Base-by-base conservation (phyloP, 495 filamentous ascomycete genomes). In the Podospora australis region DNA sequence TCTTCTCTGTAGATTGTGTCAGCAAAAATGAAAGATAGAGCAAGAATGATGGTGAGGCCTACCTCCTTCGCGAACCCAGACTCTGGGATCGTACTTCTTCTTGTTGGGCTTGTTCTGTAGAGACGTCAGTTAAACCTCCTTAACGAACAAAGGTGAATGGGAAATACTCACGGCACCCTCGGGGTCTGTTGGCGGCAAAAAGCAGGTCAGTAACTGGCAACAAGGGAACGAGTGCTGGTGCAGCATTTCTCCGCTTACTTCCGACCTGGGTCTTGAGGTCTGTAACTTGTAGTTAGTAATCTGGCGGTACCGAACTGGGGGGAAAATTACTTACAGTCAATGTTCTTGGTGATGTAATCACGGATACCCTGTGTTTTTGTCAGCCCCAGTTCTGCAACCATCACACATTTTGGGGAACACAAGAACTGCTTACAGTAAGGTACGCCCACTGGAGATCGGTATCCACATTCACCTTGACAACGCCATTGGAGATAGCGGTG, bases 81-180 rank as follows among this genome's bases (percentile, higher is more conserved):
- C 53, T 44, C 57, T 49, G 44, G 64, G 57, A 54, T 96, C 91
- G 71, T 92, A 97, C 82, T 78, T 91, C 78, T 96, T 96, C 85
- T 98, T 98, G 80, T 98, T 97, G 57, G 92, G 92, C 82, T 96
- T 96, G 74, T 91, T 86, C 43, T n/a, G n/a, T n/a, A n/a, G n/a
- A n/a, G n/a, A n/a, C n/a, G n/a, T n/a, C n/a, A n/a, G n/a, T n/a
- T n/a, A n/a, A n/a, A n/a, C n/a, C n/a, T n/a, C n/a, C n/a, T n/a
- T n/a, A n/a, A n/a, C n/a, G n/a, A n/a, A n/a, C n/a, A n/a, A n/a
- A n/a, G n/a, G n/a, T n/a, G n/a, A n/a, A n/a, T n/a, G n/a, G n/a
- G n/a, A n/a, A n/a, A n/a, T n/a, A n/a, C n/a, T n/a, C n/a, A n/a
- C n/a, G n/a, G 78, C 77, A 45, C 91, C 94, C 20, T 97, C 90